phyloP scores from a whole-genome alignment of 371 early-diverging fungal genomes.

The Batrachochytrium dendrobatidis region DNA sequence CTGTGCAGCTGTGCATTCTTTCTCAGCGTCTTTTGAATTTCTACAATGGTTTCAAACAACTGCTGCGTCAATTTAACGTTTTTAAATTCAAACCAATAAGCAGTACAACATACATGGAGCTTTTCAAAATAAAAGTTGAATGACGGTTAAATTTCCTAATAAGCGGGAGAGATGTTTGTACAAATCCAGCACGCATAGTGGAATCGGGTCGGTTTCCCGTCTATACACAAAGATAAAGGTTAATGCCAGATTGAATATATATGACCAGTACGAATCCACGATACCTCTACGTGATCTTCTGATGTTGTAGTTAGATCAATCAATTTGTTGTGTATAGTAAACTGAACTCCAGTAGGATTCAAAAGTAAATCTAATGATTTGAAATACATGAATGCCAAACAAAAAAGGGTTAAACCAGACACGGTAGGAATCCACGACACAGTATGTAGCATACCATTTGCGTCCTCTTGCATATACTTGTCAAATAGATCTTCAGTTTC shows the following conservation, averaged over 20 bases:
- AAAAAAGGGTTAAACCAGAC: too few relatives aligned
- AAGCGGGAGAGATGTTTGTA: constrained; percentile 61
- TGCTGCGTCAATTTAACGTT: too few relatives aligned
- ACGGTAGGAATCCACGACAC: neutral
- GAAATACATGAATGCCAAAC: too few relatives aligned
- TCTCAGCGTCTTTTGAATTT: too few relatives aligned
- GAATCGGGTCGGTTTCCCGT: constrained; percentile 78
- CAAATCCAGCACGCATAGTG: constrained; percentile 76
- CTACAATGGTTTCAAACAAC: too few relatives aligned
- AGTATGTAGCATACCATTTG: constrained; percentile 41
- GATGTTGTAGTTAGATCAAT: constrained; percentile 74
- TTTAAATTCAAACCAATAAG: too few relatives aligned
- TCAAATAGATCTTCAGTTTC: constrained; percentile 62
- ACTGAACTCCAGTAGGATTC: constrained; percentile 7
- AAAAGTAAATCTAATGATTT: constrained; percentile 15
- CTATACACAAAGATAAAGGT: constrained; percentile 8
- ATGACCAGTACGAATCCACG: constrained; percentile 11
- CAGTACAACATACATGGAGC: constrained; percentile 17
- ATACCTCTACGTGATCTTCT: constrained; percentile 68
- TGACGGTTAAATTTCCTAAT: constrained; percentile 86
- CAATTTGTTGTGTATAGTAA: constrained; percentile 42
- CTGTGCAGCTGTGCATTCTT: neutral
- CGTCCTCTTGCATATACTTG: constrained; percentile 71
- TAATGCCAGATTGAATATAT: neutral
- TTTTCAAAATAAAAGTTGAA: constrained; percentile 71